A percentile compares a stretch with the other conserved stretches of the same genome.
phyloP scores from a whole-genome alignment of 2,329 filamentous ascomycete genomes.

The Arthrobotrys sinensis region DNA sequence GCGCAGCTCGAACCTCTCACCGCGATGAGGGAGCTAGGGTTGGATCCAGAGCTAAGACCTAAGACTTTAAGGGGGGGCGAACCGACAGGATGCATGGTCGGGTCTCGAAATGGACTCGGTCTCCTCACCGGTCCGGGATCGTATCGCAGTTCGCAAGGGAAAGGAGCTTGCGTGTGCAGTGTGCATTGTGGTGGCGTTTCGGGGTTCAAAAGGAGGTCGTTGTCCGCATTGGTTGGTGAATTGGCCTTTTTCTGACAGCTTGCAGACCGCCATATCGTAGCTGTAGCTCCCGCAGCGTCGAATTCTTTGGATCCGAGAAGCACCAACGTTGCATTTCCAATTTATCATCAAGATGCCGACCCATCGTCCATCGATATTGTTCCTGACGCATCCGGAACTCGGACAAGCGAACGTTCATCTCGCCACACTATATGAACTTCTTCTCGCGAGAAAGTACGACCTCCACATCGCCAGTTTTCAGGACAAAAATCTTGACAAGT shows the following conservation, averaged over 20 bases:
- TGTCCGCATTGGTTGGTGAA: constrained; percentile 20
- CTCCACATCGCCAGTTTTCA: constrained; percentile 61
- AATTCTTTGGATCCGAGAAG: background rate
- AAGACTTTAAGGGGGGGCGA: constrained; percentile 45
- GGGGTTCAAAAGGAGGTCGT: constrained; percentile 55
- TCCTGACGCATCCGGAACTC: constrained; percentile 61
- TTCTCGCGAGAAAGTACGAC: constrained; percentile 39
- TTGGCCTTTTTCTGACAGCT: constrained; percentile 12
- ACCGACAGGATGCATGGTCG: constrained; percentile 25
- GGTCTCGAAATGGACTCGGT: constrained; percentile 35
- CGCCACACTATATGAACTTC: constrained; percentile 59
- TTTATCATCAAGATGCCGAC: constrained; percentile 14
- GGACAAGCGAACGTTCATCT: constrained; percentile 62
- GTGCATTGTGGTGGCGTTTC: constrained; percentile 28
- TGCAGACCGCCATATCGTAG: constrained; percentile 19
- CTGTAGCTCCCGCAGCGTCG: background rate
- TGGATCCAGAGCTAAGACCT: constrained; percentile 38
- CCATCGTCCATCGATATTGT: constrained; percentile 55
- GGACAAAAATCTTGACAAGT: constrained; percentile 49
- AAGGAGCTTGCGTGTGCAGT: constrained; percentile 36
- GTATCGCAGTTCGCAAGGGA: constrained; percentile 55
- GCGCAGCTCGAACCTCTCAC: constrained; percentile 47
- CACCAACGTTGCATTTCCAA: constrained; percentile 13
- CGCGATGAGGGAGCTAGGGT: constrained; percentile 18
- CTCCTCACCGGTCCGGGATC: constrained; percentile 21